These are phyloP conservation scores for Nectriaceae sp. DNA, from an alignment of 2,329 filamentous ascomycete species.

Conservation along the genomic window DNA sequence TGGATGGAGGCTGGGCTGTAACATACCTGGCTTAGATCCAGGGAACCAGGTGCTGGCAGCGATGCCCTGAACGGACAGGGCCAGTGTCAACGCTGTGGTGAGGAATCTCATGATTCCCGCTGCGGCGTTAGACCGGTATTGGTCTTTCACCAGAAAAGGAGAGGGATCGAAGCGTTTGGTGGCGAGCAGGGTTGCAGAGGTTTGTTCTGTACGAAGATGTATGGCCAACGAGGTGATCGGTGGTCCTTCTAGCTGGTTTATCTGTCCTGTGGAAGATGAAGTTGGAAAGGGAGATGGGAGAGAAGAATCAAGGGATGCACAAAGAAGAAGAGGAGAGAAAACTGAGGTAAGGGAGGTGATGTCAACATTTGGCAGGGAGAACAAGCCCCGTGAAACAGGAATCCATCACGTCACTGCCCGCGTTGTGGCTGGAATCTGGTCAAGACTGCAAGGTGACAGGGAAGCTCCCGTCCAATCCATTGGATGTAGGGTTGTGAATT, in stretches of 20 bases:
- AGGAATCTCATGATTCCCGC: constrained; percentile 72
- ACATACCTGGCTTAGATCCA: constrained; percentile 73
- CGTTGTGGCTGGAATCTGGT: constrained; percentile 21
- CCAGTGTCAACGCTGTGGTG: constrained; percentile 67
- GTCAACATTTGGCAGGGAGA: background rate
- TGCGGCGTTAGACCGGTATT: too few relatives aligned
- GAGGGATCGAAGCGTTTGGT: too few relatives aligned
- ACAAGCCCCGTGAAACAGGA: constrained; percentile 4
- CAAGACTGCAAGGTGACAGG: too few relatives aligned
- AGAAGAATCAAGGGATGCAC: too few relatives aligned
- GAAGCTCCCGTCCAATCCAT: too few relatives aligned
- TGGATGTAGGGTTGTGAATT: too few relatives aligned
- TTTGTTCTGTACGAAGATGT: too few relatives aligned
- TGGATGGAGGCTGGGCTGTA: too few relatives aligned
- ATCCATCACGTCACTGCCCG: constrained; percentile 32
- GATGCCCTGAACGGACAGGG: constrained; percentile 69
- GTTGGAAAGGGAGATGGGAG: background rate
- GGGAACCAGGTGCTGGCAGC: constrained; percentile 81
- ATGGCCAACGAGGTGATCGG: too few relatives aligned
- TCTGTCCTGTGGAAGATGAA: background rate
- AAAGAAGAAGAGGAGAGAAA: background rate
- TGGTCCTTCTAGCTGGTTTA: too few relatives aligned
- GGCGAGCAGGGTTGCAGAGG: too few relatives aligned
- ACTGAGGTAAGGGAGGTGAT: background rate
- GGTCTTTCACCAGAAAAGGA: too few relatives aligned